These are phyloP conservation scores for Pyrenophora seminiperda DNA, from an alignment of 2,329 filamentous ascomycete genomes.

Conservation along the genomic window DNA sequence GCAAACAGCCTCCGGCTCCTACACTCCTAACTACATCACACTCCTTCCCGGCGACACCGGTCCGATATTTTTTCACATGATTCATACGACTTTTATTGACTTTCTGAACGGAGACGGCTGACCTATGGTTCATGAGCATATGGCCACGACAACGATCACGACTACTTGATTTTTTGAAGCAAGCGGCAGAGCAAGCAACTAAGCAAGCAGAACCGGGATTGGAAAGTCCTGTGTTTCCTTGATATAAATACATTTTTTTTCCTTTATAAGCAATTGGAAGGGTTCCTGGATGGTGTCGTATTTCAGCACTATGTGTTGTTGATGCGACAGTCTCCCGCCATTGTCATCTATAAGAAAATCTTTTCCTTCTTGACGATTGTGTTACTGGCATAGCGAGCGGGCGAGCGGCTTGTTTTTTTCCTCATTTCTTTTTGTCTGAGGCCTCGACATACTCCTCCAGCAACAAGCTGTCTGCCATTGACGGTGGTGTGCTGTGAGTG, in stretches of 20 bases:
- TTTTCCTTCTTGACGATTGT: constrained; percentile 41
- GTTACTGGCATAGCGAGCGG: constrained; percentile 50
- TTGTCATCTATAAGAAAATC: constrained; percentile 9
- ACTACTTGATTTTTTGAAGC: constrained; percentile 17
- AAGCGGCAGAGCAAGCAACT: background rate
- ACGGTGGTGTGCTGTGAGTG: constrained; percentile 11
- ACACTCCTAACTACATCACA: constrained; percentile 39
- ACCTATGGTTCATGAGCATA: constrained; percentile 32
- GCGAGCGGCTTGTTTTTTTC: constrained; percentile 19
- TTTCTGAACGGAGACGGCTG: constrained; percentile 30
- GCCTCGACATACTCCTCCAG: constrained; percentile 16
- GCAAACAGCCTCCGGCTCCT: constrained; percentile 20
- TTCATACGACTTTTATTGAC: constrained; percentile 26
- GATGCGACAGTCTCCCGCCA: constrained; percentile 1
- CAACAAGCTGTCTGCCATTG: background rate
- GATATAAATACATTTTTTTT: constrained; percentile 11
- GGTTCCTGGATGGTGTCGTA: constrained; percentile 11
- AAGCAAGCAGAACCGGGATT: constrained; percentile 12
- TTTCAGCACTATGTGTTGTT: constrained; percentile 16
- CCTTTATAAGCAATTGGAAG: constrained; percentile 11
- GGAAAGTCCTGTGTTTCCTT: constrained; percentile 15
- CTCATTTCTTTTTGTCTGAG: background rate
- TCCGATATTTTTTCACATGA: constrained; percentile 27
- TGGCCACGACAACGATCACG: constrained; percentile 31
- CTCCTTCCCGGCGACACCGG: constrained; percentile 31